Base-by-base conservation (phyloP, 2,329 filamentous ascomycete genomes). In the Fusarium marasasianum region DNA sequence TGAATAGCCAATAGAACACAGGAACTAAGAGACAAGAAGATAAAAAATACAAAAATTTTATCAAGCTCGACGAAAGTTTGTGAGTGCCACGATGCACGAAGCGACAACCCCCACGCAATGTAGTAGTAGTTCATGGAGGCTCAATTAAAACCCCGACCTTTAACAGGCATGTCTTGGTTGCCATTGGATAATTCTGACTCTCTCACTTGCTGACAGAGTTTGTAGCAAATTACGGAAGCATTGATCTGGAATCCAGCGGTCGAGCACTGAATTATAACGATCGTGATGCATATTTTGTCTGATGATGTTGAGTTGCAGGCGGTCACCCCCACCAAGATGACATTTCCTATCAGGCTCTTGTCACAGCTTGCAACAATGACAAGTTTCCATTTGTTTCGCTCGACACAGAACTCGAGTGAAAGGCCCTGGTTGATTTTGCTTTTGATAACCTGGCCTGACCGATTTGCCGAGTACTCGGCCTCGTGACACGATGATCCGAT, bases 401-500 rank as follows among this genome's bases (percentile, higher is more conserved):
- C 37, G 31, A 20, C n/a, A 18, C 45, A 69, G 26, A 31, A 43
- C 18, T 60, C 29, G 61, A 62, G 53, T 37, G 17, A 26, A 26
- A 38, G 37, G 8, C 51, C 58, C 58, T 59, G 14, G n/a, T 47
- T 47, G 35, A 45, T 41, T 47, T 71, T 71, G 48, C 44, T 71
- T 61, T 70, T 66, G 60, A 55, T 11, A 24, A 41, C 38, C 38
- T 48, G 54, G 41, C 31, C 35, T 59, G 54, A 44, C 26, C 47
- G 57, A 43, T 26, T 64, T 43, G 44, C 44, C 51, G 44, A 45
- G 35, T 24, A 24, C 24, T 24, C 24, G 50, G 63, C 53, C 63
- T 67, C 63, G 58, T 76, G 56, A 69, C 67, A 50, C 47, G 62
- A 51, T 56, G 44, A 66, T 67, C 58, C 57, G 31, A 41, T 47